Evolutionary conservation across 2,329 filamentous ascomycete genomes (phyloP).

Genomic region (Sphaerulina vaccinii): DNA sequence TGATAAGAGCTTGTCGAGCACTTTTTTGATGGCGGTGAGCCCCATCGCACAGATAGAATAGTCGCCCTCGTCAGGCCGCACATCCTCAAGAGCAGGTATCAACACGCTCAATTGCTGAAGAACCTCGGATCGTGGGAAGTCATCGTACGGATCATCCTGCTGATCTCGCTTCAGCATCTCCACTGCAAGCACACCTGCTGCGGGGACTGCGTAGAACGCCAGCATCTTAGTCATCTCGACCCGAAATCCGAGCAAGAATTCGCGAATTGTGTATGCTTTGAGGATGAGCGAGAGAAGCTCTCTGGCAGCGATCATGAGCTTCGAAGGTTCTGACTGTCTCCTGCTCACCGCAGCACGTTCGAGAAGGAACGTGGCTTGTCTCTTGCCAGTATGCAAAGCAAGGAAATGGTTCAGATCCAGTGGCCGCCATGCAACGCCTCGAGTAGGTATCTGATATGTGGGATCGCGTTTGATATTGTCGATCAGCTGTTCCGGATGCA

Average conservation of each 20-base stretch:
- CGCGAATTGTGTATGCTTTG: constrained; percentile 13
- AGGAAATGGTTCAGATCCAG: constrained; percentile 21
- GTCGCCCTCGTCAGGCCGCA: constrained; percentile 22
- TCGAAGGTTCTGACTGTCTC: constrained; percentile 11
- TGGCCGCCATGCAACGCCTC: constrained; percentile 18
- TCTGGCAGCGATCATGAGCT: constrained; percentile 16
- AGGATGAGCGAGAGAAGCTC: constrained; percentile 20
- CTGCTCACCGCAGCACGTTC: constrained; percentile 23
- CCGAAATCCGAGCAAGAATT: constrained; percentile 22
- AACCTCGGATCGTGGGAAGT: constrained; percentile 21
- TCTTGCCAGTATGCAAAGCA: constrained; percentile 9
- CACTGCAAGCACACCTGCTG: constrained; percentile 24
- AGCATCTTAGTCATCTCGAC: constrained; percentile 21
- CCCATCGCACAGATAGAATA: constrained; percentile 24
- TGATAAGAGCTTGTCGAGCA: constrained; percentile 23
- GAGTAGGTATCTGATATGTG: constrained; percentile 8
- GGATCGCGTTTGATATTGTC: constrained; percentile 18
- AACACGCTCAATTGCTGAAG: constrained; percentile 24
- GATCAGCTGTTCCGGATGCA: constrained; percentile 20
- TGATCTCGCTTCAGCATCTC: constrained; percentile 23
- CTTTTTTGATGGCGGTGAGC: constrained; percentile 22
- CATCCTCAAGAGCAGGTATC: constrained; percentile 19
- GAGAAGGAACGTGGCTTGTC: constrained; percentile 22
- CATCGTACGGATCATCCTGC: constrained; percentile 12
- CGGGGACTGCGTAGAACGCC: constrained; percentile 22